Base-by-base conservation (phyloP, 306 rosid species). In the Urtica urens region DNA sequence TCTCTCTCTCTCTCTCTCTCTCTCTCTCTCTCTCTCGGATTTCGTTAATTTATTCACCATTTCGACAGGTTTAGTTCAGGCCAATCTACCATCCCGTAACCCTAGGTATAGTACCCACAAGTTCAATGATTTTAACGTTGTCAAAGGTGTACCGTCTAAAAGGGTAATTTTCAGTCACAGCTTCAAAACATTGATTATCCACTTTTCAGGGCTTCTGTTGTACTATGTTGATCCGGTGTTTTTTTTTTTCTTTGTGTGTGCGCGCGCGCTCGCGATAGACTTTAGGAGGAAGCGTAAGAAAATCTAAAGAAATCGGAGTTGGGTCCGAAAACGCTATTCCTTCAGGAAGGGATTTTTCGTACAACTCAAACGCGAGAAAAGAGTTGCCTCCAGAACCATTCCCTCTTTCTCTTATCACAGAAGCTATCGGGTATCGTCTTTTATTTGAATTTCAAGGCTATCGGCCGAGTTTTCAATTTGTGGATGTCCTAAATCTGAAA, bases 341-440 rank as follows among this genome's bases (percentile, higher is more conserved):
- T 42, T 70, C 67, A 24, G 55, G 81, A 58, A 72, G 59, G 52
- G 61, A 72, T 53, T 35, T 3, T 35, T 68, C 55, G 55, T 76
- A 20, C 27, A 71, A 47, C 17, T 45, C 69, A 20, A 68, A 62
- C 46, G 60, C 48, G 49, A 71, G 68, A 51, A 70, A 72, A 27
- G 86, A 62, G 48, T 58, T 46, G 14, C 61, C 76, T 40, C 51
- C 68, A 49, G 94, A 87, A 55, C 78, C 96, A 22, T 67, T 76
- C 69, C 51, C 66, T 73, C 55, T 76, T 44, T 63, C 54, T 52
- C 42, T 74, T n/a, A 29, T 76, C 47, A 77, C 66, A 62, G 86
- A 88, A 21, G 38, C 54, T 51, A 6, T 72, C 17, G 63, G 94
- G 94, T 88, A 83, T 19, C 17, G 15, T 9, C 18, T 42, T 38